Evolutionary conservation across 148 eudicot species (phyloP).

Genomic region (Dianthus caryophyllus): DNA sequence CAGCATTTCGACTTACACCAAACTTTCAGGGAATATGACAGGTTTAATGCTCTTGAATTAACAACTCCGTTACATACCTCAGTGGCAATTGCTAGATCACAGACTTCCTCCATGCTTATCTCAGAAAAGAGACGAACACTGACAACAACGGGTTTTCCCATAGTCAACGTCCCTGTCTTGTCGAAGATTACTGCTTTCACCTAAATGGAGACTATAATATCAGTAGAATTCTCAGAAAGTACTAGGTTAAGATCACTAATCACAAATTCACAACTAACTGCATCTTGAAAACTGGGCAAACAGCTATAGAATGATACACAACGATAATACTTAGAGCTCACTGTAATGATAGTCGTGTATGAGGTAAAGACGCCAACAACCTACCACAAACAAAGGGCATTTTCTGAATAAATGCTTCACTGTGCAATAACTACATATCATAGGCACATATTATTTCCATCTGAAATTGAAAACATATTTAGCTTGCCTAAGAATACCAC

Average conservation of each 20-base stretch:
- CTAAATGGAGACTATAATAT: slow-evolving; percentile 35
- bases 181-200: slow-evolving; percentile 82
- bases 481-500: neutral
- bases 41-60: no score
- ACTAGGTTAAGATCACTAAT: neutral
- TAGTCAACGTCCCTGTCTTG: slow-evolving; percentile 94
- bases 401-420: neutral
- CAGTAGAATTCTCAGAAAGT: slow-evolving; percentile 4
- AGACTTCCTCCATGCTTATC: slow-evolving; percentile 71
- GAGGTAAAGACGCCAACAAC: neutral
- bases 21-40: no score
- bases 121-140: slow-evolving; percentile 71
- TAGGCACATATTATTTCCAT: neutral
- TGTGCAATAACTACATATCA: neutral
- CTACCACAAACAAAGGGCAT: neutral
- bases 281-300: neutral
- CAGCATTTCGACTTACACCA: neutral
- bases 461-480: neutral
- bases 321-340: neutral
- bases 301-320: slow-evolving; percentile 5
- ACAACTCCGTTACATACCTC: slow-evolving; percentile 48
- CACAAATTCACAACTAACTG: neutral
- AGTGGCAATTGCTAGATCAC: slow-evolving; percentile 64
- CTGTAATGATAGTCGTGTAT: neutral
- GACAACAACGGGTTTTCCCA: slow-evolving; percentile 89